Conservation (phyloP, 2,329 filamentous ascomycete genomes). For the Incumbomyces lentus region DNA sequence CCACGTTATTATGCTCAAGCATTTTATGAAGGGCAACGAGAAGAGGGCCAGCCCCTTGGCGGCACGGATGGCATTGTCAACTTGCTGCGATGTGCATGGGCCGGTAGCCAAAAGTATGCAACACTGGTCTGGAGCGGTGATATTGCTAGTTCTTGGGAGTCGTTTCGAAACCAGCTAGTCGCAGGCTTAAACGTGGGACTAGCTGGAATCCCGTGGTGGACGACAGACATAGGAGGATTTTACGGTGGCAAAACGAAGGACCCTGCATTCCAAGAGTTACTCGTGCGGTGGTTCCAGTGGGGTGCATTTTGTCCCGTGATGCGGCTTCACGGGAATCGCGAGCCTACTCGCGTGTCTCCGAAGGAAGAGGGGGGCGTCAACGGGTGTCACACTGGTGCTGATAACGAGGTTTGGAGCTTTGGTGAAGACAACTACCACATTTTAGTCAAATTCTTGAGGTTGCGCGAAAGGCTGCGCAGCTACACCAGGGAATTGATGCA, state of each 20-base stretch:
- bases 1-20: slow-evolving; percentile 48
- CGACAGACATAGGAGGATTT: slow-evolving; percentile 61
- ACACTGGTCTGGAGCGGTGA: slow-evolving; percentile 59
- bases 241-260: slow-evolving; percentile 53
- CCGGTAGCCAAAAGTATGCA: slow-evolving; percentile 52
- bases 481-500: slow-evolving; percentile 51
- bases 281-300: slow-evolving; percentile 62
- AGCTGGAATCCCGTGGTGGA: slow-evolving; percentile 57
- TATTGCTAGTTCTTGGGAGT: slow-evolving; percentile 54
- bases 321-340: slow-evolving; percentile 55
- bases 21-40: slow-evolving; percentile 50
- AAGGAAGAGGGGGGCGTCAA: slow-evolving; percentile 28
- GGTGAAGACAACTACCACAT: slow-evolving; percentile 51
- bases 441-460: slow-evolving; percentile 47
- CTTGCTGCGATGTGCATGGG: slow-evolving; percentile 48
- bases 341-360: slow-evolving; percentile 43
- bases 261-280: slow-evolving; percentile 49
- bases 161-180: slow-evolving; percentile 49
- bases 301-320: slow-evolving; percentile 51
- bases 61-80: slow-evolving; percentile 44
- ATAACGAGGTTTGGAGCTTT: slow-evolving; percentile 59
- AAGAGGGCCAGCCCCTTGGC: slow-evolving; percentile 35
- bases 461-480: slow-evolving; percentile 48
- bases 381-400: slow-evolving; percentile 37
- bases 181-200: slow-evolving; percentile 58